Evolutionary conservation across 2,329 filamentous ascomycete genomes (phyloP), one percentile per base, ranked within the genome.

Genomic region (Fusarium cicatricum): DNA sequence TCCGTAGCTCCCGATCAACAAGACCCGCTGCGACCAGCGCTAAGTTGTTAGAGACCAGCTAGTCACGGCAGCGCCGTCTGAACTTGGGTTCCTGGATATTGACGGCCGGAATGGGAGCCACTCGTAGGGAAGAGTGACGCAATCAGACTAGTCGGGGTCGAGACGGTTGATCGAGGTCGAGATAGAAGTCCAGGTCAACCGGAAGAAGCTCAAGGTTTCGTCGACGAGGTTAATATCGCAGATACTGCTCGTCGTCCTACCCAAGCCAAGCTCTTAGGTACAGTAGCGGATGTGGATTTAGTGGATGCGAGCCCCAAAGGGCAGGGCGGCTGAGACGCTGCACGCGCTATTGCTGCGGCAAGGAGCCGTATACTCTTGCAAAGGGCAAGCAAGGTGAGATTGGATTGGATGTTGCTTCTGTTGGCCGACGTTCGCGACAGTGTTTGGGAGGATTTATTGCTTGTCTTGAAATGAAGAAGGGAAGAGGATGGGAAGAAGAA

Each of bases 31-130:
- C 51, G 42, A 39, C 57, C 51, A 63, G 62, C 64, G 55, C 66
- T 67, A 69, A 69, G 51, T 31, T 55, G 19, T 52, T 50, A 61
- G 57, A 44, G 43, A 59, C 50, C 45, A 58, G 41, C 62, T 69
- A 69, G 63, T 69, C 55, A 63, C 66, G 66, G 66, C 54, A 65
- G 58, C 64, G 62, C 64, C 66, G 65, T 61, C 49, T 63, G 41
- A 55, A 55, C 39, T 58, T 48, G 26, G 57, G 49, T 52, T 62
- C 44, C 49, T 57, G 46, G 56, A 42, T 40, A 45, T 60, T 26
- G 54, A 51, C 34, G 42, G 46, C 34, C 40, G 37, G 39, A 44
- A 45, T 41, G 55, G 52, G 49, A 47, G 56, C 44, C 55, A 43
- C 48, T 53, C 26, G 48, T 37, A 36, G 46, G 40, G 21, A 38